Base-by-base conservation (phyloP, 2,329 filamentous ascomycete species). In the Colletotrichum karsti region DNA sequence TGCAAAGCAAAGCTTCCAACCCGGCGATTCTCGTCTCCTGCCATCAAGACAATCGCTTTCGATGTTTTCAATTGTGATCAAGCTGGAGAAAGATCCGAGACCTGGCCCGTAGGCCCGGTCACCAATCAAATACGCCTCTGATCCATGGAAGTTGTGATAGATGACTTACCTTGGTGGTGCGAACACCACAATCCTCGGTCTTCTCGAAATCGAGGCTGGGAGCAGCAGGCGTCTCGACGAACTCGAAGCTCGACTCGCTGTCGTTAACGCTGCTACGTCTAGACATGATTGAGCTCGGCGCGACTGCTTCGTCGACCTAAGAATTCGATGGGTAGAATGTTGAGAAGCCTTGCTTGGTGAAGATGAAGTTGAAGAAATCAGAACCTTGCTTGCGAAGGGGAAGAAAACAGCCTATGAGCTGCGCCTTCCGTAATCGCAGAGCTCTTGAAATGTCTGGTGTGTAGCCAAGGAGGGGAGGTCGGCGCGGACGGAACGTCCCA, bases 221-320 rank as follows among this genome's bases (percentile, higher is more conserved):
- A 72, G 84, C 84, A 74, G 83, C 84, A 35, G 86, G 87, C 75
- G 86, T 88, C 73, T 87, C 81, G 76, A 88, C 86, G 78, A 91
- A 93, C 79, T 92, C 89, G 77, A 92, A 92, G 71, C 84, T 81
- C 72, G 91, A 93, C 79, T 92, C 89, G 77, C 92, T 92, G 71
- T 84, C 81, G 72, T 82, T 83, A 73, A 77, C 75, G 74, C 83
- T 84, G 72, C 81, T 77, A 69, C 82, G 75, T 72, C 85, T 84
- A 67, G 84, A 85, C 80, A 85, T 84, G 74, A n/a, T 75, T 84
- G 79, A 72, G 35, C 65, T 4, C 6, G n/a, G 9, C 20, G 48
- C 48, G 53, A 71, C 70, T 35, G 33, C 12, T 24, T 35, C n/a
- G 26, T 35, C 20, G 26, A 15, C 28, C 46, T 63, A 33, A 46